A percentile compares a stretch with the other conserved stretches of the same genome.
Conservation (phyloP, 805 yeast genomes). For the Saccharomycopsis synnaedendra region DNA sequence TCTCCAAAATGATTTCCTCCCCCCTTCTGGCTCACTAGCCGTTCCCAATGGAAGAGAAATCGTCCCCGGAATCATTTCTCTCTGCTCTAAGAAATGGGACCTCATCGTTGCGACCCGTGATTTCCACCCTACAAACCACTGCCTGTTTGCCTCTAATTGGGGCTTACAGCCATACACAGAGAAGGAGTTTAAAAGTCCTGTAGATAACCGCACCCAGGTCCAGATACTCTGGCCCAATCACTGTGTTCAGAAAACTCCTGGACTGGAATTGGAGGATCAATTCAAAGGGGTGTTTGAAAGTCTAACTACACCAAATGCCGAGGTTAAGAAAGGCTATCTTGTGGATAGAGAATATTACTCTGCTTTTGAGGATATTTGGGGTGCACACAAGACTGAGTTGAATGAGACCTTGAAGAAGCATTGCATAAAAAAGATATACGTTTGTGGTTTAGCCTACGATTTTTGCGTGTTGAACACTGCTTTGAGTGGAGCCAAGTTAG, state of each 20-base stretch:
- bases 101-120: slow-evolving; percentile 67
- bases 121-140: slow-evolving; percentile 78
- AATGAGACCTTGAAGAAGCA: slow-evolving; percentile 32
- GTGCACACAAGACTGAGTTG: slow-evolving; percentile 57
- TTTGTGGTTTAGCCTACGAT: slow-evolving; percentile 82
- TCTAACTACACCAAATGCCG: slow-evolving; percentile 20
- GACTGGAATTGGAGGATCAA: slow-evolving; percentile 51
- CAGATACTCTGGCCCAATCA: slow-evolving; percentile 85
- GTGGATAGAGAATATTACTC: slow-evolving; percentile 78
- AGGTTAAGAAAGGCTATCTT: slow-evolving; percentile 60
- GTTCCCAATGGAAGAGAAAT: slow-evolving; percentile 53
- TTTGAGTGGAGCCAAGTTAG: slow-evolving; percentile 47
- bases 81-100: slow-evolving; percentile 41
- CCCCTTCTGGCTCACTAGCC: slow-evolving; percentile 68
- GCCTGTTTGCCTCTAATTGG: slow-evolving; percentile 73
- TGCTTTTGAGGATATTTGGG: slow-evolving; percentile 76
- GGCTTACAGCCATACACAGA: slow-evolving; percentile 37
- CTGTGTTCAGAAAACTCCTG: slow-evolving; percentile 63
- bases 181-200: slow-evolving; percentile 28
- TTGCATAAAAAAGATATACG: slow-evolving; percentile 46
- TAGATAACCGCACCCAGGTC: slow-evolving; percentile 19
- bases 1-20: slow-evolving; percentile 78
- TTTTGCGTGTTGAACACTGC: slow-evolving; percentile 78
- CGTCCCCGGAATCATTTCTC: slow-evolving; percentile 33
- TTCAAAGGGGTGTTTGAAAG: slow-evolving; percentile 1